Conservation (phyloP, 1,139 yeast species). For the Diutina neorugosa region DNA sequence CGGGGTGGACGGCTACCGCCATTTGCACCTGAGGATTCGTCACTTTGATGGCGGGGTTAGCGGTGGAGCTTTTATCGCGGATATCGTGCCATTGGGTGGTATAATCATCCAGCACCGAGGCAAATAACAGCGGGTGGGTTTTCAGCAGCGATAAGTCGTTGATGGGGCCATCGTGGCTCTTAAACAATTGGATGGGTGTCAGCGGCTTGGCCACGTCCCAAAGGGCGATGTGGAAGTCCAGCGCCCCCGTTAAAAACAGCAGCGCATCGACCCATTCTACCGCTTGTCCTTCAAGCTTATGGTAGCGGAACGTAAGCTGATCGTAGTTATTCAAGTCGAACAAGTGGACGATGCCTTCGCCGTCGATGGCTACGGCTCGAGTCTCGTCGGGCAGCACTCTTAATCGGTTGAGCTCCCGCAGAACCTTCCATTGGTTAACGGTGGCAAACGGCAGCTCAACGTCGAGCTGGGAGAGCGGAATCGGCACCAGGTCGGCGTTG, state of each 20-base stretch:
- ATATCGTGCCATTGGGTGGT: conserved; percentile 57
- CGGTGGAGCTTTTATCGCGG: conserved; percentile 28
- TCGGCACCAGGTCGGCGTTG: conserved; percentile 1
- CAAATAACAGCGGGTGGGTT: conserved; percentile 37
- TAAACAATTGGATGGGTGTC: conserved; percentile 32
- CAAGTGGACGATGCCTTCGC: conserved; percentile 35
- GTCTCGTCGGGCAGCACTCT: conserved; percentile 23
- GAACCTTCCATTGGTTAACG: conserved; percentile 37
- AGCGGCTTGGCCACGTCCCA: conserved; percentile 47
- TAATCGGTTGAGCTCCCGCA: conserved; percentile 41
- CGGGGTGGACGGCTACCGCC: conserved; percentile 38
- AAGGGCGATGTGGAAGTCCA: conserved; percentile 53
- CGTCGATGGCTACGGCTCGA: conserved; percentile 37
- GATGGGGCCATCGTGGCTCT: conserved; percentile 37
- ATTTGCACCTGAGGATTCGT: conserved; percentile 33
- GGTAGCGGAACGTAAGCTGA: conserved; percentile 38
- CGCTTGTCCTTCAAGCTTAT: conserved; percentile 56
- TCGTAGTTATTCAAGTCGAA: conserved; percentile 19
- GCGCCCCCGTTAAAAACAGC: conserved; percentile 51
- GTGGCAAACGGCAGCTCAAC: conserved; percentile 17
- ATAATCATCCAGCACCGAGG: conserved; percentile 64
- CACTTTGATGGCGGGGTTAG: background rate
- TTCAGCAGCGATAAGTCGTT: conserved; percentile 49
- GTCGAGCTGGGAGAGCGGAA: conserved; percentile 6
- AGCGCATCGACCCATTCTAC: conserved; percentile 48